Base-by-base conservation (phyloP, 495 filamentous ascomycete genomes). In the Podospora didyma region DNA sequence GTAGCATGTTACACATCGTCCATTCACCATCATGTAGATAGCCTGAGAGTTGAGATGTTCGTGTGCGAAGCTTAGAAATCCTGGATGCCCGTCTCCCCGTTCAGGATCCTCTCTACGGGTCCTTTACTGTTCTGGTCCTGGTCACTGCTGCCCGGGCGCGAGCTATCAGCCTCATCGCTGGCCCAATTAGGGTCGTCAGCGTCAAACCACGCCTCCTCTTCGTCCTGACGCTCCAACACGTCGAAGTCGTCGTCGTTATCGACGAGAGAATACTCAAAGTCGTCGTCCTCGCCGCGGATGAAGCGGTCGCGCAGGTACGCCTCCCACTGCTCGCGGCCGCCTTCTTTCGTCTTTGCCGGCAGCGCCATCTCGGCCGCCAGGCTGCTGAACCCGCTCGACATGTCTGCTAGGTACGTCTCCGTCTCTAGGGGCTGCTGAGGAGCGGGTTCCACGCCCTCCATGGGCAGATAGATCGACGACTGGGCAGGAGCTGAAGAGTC, bases 11-110 rank as follows among this genome's bases (percentile, higher is more conserved):
- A n/a, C n/a, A n/a, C n/a, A n/a, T n/a, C n/a, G n/a, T n/a, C n/a
- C n/a, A n/a, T n/a, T n/a, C n/a, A n/a, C n/a, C n/a, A n/a, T n/a
- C n/a, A n/a, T n/a, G n/a, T n/a, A n/a, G n/a, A n/a, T n/a, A n/a
- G n/a, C n/a, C n/a, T n/a, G n/a, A n/a, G n/a, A n/a, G n/a, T n/a
- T n/a, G n/a, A n/a, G n/a, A n/a, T n/a, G n/a, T n/a, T n/a, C n/a
- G n/a, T n/a, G n/a, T n/a, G n/a, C n/a, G n/a, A n/a, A 20, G 6
- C 23, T 81, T 69, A 94, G 56, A 85, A 95, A 70, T 95, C 90
- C 65, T 93, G 89, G 35, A 93, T 74, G 1, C 90, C 90, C 19
- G 89, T 93, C 71, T 93, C 84, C 3, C 89, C 88, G 23, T 69
- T 72, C 17, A 88, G 62, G 21, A 61, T 31, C 34, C 60, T 57